phyloP scores from a whole-genome alignment of 352 stramenopile genomes.

The Phytopythium boreale region DNA sequence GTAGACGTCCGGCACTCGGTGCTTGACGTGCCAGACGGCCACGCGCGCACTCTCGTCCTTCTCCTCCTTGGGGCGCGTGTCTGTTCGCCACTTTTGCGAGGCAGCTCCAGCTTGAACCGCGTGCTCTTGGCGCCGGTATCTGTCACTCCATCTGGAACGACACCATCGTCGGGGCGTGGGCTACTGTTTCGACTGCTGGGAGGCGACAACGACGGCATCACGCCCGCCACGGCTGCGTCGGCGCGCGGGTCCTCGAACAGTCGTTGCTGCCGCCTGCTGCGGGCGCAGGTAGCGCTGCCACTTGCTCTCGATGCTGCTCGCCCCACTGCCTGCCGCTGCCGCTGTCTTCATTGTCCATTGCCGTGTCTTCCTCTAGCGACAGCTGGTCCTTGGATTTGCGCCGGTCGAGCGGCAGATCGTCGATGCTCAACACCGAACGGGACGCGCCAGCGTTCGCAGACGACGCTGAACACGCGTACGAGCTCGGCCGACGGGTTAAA shows the following conservation, averaged over 20 bases:
- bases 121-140: conserved; percentile 8
- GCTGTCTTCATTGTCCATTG: not conserved
- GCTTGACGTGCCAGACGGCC: conserved; percentile 32
- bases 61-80: not conserved
- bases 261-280: conserved; percentile 52
- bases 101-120: conserved; percentile 2
- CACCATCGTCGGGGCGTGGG: not conserved
- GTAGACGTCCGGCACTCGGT: conserved; percentile 32
- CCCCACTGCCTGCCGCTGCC: conserved; percentile 8
- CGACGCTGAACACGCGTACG: not conserved
- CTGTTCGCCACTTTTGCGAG: conserved; percentile 2
- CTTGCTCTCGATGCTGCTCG: conserved; percentile 35
- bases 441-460: not conserved
- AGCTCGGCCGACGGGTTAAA: not conserved
- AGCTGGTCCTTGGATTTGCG: no score
- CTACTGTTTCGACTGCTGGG: not conserved
- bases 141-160: conserved; percentile 11
- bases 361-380: not conserved
- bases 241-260: conserved; percentile 56
- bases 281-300: conserved; percentile 52
- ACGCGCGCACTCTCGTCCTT: conserved; percentile 21
- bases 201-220: not conserved
- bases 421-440: conserved; percentile 36
- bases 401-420: conserved; percentile 34
- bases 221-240: conserved; percentile 13